Evolutionary conservation across 768 basidiomycete species (phyloP), one percentile per base, ranked within the genome.

Genomic region (Boletus barrowsii): DNA sequence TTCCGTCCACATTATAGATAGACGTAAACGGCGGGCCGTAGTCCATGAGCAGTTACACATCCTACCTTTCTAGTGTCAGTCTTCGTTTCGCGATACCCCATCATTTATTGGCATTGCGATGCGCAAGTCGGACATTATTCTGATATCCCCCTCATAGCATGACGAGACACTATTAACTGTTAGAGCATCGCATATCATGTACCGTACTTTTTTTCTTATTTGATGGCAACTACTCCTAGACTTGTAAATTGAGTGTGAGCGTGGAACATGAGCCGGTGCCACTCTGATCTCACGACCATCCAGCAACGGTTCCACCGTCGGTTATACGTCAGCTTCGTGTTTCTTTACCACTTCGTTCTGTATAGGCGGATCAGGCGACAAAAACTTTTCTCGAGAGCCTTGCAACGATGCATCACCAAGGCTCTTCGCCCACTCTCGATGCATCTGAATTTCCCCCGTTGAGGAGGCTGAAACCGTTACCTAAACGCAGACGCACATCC

Each of bases 401-500:
- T 51, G 50, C 56, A 55, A 64, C 62, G 48, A 84, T 84, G 83
- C 79, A 82, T 69, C 59, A 60, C 54, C 75, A 77, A 61, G 75
- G 73, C 64, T 69, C 79, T 62, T 79, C 84, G 50, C 81, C 84
- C 49, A 74, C 82, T 59, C 84, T 85, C 74, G 86, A 87, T 72
- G 73, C 78, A 53, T 79, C 84, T 59, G 84, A 86, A 64, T 80
- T 84, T 66, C 80, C 82, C 41, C 69, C 80, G 37, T 72, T 83
- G 49, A 78, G 88, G 60, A 76, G 83, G 58, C 79, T 90, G 63
- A 90, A 89, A 67, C 89, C 90, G 39, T 77, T 90, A 40, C 88
- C 90, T 26, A 90, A 89, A 73, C 81, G 89, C 60, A 79, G 84
- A 57, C 82, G 85, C 56, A 84, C 81, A 24, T 74, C 77, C 42